phyloP scores from a whole-genome alignment of 768 basidiomycete genomes.

The Lactarius hengduanensis region DNA sequence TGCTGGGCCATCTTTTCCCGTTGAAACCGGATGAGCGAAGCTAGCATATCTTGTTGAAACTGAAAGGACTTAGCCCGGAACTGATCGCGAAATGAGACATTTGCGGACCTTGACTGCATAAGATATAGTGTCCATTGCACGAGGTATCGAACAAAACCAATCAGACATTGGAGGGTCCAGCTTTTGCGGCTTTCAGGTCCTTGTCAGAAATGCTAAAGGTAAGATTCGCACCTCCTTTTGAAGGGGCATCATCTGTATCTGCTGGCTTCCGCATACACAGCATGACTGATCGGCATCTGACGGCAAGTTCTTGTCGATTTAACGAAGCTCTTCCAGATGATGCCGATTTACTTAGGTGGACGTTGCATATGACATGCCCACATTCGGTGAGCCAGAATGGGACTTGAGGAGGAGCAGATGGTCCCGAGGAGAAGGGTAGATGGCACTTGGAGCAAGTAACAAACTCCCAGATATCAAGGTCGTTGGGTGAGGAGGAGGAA shows the following conservation, averaged over 20 bases:
- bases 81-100: not conserved
- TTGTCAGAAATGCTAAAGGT: not conserved
- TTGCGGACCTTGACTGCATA: slow-evolving; percentile 60
- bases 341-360: slow-evolving; percentile 65
- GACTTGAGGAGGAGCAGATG: slow-evolving; percentile 50
- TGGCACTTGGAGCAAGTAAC: slow-evolving; percentile 70
- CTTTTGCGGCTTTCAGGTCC: slow-evolving; percentile 38
- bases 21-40: slow-evolving; percentile 63
- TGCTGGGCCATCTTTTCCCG: slow-evolving; percentile 58
- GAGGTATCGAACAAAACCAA: slow-evolving; percentile 71
- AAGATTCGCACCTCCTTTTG: slow-evolving; percentile 60
- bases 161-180: slow-evolving; percentile 79
- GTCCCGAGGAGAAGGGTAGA: slow-evolving; percentile 56
- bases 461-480: slow-evolving; percentile 78
- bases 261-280: slow-evolving; percentile 59
- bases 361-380: slow-evolving; percentile 82
- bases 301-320: slow-evolving; percentile 3
- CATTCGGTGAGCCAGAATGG: slow-evolving; percentile 92
- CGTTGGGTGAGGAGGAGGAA: slow-evolving; percentile 33
- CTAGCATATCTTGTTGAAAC: slow-evolving; percentile 81
- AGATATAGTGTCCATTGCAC: slow-evolving; percentile 60
- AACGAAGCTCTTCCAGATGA: slow-evolving; percentile 1
- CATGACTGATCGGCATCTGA: slow-evolving; percentile 74
- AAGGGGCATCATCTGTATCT: slow-evolving; percentile 67
- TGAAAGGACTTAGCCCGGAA: slow-evolving; percentile 33